Evolutionary conservation across 805 yeast genomes (phyloP), one percentile per base, ranked within the genome.

Genomic region (Nakazawaea holstii): DNA sequence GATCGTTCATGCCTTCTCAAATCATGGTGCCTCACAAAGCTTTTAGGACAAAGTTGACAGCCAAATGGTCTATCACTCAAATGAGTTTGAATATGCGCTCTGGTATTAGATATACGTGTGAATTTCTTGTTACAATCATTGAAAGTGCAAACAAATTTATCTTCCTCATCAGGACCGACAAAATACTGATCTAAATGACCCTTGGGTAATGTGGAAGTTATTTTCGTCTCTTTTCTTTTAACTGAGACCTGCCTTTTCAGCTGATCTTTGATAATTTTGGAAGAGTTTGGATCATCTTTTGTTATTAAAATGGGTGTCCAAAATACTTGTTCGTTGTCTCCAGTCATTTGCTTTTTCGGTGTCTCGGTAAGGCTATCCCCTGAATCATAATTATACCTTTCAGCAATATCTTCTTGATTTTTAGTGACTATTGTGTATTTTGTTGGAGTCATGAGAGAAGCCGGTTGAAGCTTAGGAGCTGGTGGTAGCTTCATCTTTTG

Each of bases 71-170:
- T 72, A 63, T 95, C 99, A 61, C 92, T 83, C 43, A 94, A 67
- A 70, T 94, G 99, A 0, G 99, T 94, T 62, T 94, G 99, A 48
- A 94, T 91, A 64, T 94, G 99, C 0, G 97, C 88, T 52, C 98
- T 72, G 10, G 89, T 88, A 59, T 94, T 94, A 65, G 95, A 95
- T 41, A 96, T 74, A 59, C 99, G 74, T 7, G 90, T 81, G 66
- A 94, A 92, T 46, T 76, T 69, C 66, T 94, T 90, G 8, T 87
- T 85, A 67, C 99, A 94, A 46, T 74, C 73, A 13, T 84, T 77
- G 64, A 73, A 92, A 50, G 77, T 73, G 65, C 99, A 94, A 33
- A 81, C 74, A 67, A 76, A 95, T 29, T 76, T 70, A 51, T 83
- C 85, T 42, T 84, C 78, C 29, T 70, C 77, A 53, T 86, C 84